Evolutionary conservation across 2,329 filamentous ascomycete genomes (phyloP), one percentile per base, ranked within the genome.

Genomic region (Cytospora piceicola): DNA sequence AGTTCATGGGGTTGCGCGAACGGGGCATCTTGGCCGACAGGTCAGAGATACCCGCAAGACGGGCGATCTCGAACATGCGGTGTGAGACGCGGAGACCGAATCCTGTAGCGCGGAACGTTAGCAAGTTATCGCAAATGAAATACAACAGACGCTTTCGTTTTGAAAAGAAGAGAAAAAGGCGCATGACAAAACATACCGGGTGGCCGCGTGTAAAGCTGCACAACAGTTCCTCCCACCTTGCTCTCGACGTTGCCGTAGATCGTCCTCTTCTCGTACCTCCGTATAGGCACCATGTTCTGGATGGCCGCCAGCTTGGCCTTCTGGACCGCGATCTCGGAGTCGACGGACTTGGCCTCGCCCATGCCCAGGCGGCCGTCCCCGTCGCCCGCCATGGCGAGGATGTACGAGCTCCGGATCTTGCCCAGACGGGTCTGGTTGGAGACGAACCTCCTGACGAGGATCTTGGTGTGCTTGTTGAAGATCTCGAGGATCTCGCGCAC

Each of bases 1-100:
- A 92, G 82, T 99, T 99, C 93, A 98, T 97, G 71, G 93, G 93
- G 83, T 97, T 98, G 73, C 94, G 88, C 69, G 92, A 92, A 55
- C 94, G 90, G 46, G 90, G 89, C 69, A 96, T 94, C 71, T 86
- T 86, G 58, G 92, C 94, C 20, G 93, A 86, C 39, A 99, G 86
- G 77, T 99, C 95, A 69, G 90, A 84, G 73, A 99, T 93, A 70
- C 95, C 95, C 51, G 88, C 91, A 58, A 89, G 89, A 69, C 93
- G 90, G 75, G 92, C 94, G 83, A 99, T 93, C 78, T 99, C 94
- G 79, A 94, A 98, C 77, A 99, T 94, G 70, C 93, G 87, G 75
- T 92, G 88, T 72, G 96, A 93, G 76, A 92, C 93, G 73, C 95
- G 92, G 71, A 98, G 89, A 75, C 95, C 95, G 73, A 97, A 99